Evolutionary conservation across 179 eudicot species (phyloP), one percentile per base, ranked within the genome.

Genomic region (Silene noctiflora): DNA sequence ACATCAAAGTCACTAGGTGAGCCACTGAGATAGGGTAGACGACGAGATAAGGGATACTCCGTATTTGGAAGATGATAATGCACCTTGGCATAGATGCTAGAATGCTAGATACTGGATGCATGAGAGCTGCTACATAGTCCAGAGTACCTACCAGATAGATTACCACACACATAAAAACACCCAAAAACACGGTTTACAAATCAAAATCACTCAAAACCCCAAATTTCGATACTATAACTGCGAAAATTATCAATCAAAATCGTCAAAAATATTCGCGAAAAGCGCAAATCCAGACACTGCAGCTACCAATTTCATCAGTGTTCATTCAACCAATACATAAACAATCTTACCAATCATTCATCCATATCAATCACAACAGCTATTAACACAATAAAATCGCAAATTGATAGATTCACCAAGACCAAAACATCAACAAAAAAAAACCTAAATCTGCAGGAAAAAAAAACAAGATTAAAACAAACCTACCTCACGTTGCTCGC

Each of bases 401-500:
- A n/a, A n/a, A n/a, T n/a, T n/a, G n/a, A n/a, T n/a, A n/a, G n/a
- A n/a, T n/a, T n/a, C n/a, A n/a, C 10, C 20, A 44, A 69, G n/a
- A 69, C 22, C 35, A 20, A 16, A 24, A 25, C 13, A 13, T 24
- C 10, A 46, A 13, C 3, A 42, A 0, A 35, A 20, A 14, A 46
- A 69, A 4, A 12, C 48, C 48, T 42, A 22, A 39, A 1, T 0
- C 7, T 3, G 14, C 24, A 6, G 13, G 33, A 56, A 21, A 14
- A 2, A 67, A 56, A 0, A 27, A 21, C 21, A 29, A 55, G 39
- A 12, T 33, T 60, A 6, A 62, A 68, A 6, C 60, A 13, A 59
- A 25, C 35, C 3, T 81, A 92, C 98, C 94, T 92, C 84, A 33
- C 96, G 90, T 74, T 89, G 91, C 67, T 92, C 86, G 12, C 90